These are phyloP conservation scores for Ilex aquifolium DNA, from an alignment of 257 asterid genomes.

Conservation along the genomic window DNA sequence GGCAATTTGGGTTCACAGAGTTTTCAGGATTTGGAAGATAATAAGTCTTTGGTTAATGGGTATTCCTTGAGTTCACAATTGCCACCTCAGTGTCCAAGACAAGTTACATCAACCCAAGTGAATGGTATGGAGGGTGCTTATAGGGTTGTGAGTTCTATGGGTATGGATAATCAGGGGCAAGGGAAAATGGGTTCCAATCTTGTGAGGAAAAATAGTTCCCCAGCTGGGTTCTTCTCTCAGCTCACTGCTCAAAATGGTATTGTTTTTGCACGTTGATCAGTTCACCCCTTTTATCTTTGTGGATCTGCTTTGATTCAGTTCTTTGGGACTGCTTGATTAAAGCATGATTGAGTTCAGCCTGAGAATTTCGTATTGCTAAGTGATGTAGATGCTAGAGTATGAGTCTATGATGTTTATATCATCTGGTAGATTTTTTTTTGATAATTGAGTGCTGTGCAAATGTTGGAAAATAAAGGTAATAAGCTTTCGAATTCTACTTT, in stretches of 20 bases:
- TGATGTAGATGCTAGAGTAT: no score
- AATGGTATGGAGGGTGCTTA: constrained; percentile 26
- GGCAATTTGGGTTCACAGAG: constrained; percentile 14
- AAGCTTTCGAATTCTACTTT: no score
- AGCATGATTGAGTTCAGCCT: no score
- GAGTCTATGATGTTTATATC: no score
- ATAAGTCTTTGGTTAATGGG: constrained; percentile 10
- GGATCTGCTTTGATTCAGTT: no score
- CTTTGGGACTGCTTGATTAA: no score
- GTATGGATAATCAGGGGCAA: constrained; percentile 32
- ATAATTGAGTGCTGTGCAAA: no score
- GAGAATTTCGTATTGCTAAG: no score
- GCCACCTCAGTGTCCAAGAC: constrained; percentile 77
- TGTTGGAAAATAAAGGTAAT: no score
- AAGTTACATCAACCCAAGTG: constrained; percentile 18
- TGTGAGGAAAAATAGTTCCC: constrained; percentile 66
- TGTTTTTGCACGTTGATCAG: background rate
- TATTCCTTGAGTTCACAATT: constrained; percentile 38
- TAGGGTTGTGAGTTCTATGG: constrained; percentile 25
- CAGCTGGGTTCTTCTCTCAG: constrained; percentile 63
- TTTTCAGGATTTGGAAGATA: constrained; percentile 4
- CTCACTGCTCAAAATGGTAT: constrained; percentile 53
- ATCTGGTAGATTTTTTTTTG: no score
- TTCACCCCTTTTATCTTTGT: background rate
- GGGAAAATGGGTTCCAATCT: constrained; percentile 32